Evolutionary conservation across 2,329 filamentous ascomycete species (phyloP), one percentile per base, ranked within the genome.

Genomic region (Neofusicoccum cordaticola): DNA sequence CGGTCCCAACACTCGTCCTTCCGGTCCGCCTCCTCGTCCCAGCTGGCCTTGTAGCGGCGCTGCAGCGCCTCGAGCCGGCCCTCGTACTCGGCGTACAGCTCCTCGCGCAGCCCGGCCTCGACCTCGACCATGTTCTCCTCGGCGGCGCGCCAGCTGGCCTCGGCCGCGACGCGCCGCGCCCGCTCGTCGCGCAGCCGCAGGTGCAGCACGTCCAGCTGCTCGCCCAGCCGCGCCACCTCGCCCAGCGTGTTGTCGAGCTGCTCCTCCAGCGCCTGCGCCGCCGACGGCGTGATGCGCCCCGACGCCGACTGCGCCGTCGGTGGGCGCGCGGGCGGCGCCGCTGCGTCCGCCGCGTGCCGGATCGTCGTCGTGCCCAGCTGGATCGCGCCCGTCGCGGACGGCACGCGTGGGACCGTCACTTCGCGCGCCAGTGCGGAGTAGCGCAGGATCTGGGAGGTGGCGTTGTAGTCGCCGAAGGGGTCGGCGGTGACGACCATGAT

Each of bases 401-500:
- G 93, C 7, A 96, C 87, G 4, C 94, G 89, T 5, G 93, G 93
- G 1, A 97, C 92, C 0, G 94, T 96, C 11, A 98, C 91, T 78
- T 98, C 94, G 19, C 93, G 88, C 0, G 95, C 95, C 4, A 99
- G 84, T 0, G 95, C 94, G 22, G 92, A 95, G 79, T 99, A 99
- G 17, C 94, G 89, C 1, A 99, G 83, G 67, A 99, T 98, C 74
- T 98, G 95, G 4, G 92, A 96, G 0, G 95, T 99, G 12, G 95
- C 93, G 73, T 98, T 98, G 81, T 93, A 97, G 77, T 99, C 95
- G 42, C 95, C 94, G 12, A 91, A 79, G 0, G 95, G 92, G 72
- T 99, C 94, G 2, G 94, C 95, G 0, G 94, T 97, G 15, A 98
- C 94, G 64, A 99, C 90, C 93, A 99, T 98, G 71, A 96, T 88